These are phyloP conservation scores for Sporodiniella umbellata DNA, from an alignment of 371 early-diverging fungal species.

Conservation along the genomic window DNA sequence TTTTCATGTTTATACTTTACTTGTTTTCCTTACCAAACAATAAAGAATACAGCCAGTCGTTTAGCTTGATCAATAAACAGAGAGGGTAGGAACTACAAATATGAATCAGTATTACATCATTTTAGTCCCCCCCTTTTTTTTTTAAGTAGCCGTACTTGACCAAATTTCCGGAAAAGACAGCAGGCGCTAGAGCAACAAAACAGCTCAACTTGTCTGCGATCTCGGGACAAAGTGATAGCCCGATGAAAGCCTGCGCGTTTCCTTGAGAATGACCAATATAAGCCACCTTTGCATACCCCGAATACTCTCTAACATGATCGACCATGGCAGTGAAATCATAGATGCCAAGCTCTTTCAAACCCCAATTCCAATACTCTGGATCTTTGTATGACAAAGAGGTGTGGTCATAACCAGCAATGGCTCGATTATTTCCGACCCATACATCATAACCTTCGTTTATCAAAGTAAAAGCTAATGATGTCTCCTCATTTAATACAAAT, in stretches of 20 bases:
- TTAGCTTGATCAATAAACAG: constrained; percentile 24
- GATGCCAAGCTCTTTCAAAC: constrained; percentile 47
- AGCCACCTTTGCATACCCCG: constrained; percentile 32
- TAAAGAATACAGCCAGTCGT: constrained; percentile 18
- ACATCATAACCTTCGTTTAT: constrained; percentile 53
- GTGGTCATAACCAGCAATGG: constrained; percentile 24
- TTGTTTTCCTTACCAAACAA: constrained; percentile 39
- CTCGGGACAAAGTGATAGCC: constrained; percentile 37
- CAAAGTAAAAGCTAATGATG: constrained; percentile 53
- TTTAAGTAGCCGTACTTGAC: too few relatives aligned
- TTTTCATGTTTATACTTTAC: too few relatives aligned
- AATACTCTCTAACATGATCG: constrained; percentile 27
- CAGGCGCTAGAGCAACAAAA: constrained; percentile 58
- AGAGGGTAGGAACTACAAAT: constrained; percentile 29
- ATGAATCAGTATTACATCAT: constrained; percentile 3
- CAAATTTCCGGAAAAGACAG: constrained; percentile 49
- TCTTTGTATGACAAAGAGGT: constrained; percentile 24
- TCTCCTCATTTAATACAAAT: constrained; percentile 47
- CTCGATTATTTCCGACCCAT: constrained; percentile 50
- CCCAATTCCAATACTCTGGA: constrained; percentile 56
- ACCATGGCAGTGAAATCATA: constrained; percentile 49
- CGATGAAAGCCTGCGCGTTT: constrained; percentile 55
- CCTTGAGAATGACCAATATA: constrained; percentile 63
- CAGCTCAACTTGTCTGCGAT: constrained; percentile 39
- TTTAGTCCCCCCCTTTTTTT: neutral